Evolutionary conservation across 352 stramenopile species (phyloP), one percentile per base, ranked within the genome.

Genomic region (Phytopythium helicoides): DNA sequence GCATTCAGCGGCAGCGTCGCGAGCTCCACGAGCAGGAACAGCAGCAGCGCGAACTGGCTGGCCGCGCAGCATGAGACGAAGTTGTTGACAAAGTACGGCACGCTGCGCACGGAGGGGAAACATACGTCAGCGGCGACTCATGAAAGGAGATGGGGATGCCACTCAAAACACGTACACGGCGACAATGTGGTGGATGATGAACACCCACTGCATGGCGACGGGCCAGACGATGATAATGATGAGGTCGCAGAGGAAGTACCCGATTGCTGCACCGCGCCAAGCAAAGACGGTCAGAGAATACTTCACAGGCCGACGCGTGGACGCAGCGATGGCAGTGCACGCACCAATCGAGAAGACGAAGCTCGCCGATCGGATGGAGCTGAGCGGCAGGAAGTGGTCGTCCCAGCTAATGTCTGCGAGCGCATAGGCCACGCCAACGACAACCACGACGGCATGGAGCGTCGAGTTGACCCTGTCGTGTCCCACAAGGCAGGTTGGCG

Each of bases 11-110:
- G 81, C 22, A 93, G 64, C 36, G 83, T 93, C 21, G 81, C 78
- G 14, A 93, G 65, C 54, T 93, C 83, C 40, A 93, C 83, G 12
- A 93, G 73, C 44, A 93, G 59, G 36, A 89, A 93, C 25, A 93
- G 64, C 40, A 91, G 57, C 42, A 93, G 54, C 5, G 77, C 81
- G 37, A 89, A 93, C 50, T 91, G 79, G 12, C 74, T 86, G 15
- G 81, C 79, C 11, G 72, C 79, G 48, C 83, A 93, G 64, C 80
- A 90, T 42, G 83, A 84, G 16, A 89, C 58, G 51, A 93, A 93
- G 62, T 93, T 93, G 76, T 93, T 91, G 65, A 93, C 89, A 11
- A 84, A 75, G 58, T 93, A 93, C 33, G 83, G 83, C 10, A 91
- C 58, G 12, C 81, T 92, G 53, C 33, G 6, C 6, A 33, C 38